Percentiles rank a stretch among this genome's conserved stretches.
Evolutionary conservation across 768 basidiomycete genomes (phyloP).

Genomic region (Serendipita indica): DNA sequence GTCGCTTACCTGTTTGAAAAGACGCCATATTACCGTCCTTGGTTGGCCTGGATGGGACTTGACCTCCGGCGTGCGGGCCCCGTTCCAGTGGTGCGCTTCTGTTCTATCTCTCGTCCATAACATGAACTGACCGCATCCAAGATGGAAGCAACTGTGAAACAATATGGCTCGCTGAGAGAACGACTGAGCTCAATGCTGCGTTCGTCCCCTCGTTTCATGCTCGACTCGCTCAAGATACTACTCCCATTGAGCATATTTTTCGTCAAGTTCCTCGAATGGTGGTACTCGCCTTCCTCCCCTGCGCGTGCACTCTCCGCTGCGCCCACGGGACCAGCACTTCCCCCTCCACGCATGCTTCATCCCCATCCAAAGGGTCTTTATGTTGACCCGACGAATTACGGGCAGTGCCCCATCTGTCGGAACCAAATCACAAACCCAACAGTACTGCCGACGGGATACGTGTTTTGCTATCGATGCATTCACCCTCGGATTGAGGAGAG

Average conservation of each 20-base stretch:
- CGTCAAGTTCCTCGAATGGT: conserved; percentile 96
- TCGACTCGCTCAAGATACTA: conserved; percentile 65
- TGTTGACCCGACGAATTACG: conserved; percentile 52
- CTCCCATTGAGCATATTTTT: conserved; percentile 87
- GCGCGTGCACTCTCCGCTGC: conserved; percentile 55
- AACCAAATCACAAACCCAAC: conserved; percentile 69
- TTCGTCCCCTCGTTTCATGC: conserved; percentile 43
- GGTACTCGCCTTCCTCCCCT: conserved; percentile 90
- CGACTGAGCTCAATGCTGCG: conserved; percentile 32
- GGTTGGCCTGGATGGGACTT: conserved; percentile 74
- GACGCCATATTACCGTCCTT: conserved; percentile 78
- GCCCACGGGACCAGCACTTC: conserved; percentile 49
- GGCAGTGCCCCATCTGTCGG: conserved; percentile 73
- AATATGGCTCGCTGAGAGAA: conserved; percentile 10
- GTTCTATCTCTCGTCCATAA: conserved; percentile 11
- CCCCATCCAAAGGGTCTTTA: conserved; percentile 51
- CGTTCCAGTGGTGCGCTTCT: conserved; percentile 10
- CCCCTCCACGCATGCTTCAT: conserved; percentile 59
- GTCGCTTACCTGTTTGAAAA: conserved; percentile 80
- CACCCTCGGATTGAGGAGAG: conserved; percentile 66
- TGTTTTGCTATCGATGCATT: conserved; percentile 87
- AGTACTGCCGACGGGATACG: conserved; percentile 81
- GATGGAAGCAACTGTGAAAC: background rate
- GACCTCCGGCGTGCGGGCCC: conserved; percentile 60
- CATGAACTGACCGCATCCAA: background rate